Evolutionary conservation across 2,329 filamentous ascomycete species (phyloP).

Genomic region (Fusarium pseudograminearum): DNA sequence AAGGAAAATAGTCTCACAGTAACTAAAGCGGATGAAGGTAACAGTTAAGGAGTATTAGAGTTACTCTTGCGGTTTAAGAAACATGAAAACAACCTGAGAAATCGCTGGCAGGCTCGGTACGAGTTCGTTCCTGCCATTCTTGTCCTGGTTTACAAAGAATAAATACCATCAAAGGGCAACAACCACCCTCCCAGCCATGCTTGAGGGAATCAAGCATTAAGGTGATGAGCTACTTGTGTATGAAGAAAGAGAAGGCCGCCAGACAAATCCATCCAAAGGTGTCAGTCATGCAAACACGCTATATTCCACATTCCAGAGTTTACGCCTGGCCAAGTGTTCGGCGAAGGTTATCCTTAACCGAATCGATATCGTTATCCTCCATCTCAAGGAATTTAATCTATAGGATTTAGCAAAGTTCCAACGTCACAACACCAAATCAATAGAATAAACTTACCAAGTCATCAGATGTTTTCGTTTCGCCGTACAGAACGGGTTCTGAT

Average conservation of each 20-base stretch:
- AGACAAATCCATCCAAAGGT: neutral
- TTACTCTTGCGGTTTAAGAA: conserved; percentile 30
- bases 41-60: conserved; percentile 35
- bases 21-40: neutral
- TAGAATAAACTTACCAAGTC: conserved; percentile 72
- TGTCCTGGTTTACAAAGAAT: neutral
- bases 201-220: no score
- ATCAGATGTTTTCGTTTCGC: conserved; percentile 69
- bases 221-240: neutral
- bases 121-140: neutral
- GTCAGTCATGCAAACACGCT: neutral
- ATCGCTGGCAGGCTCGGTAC: neutral
- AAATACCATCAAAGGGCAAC: conserved; percentile 3
- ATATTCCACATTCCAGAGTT: neutral
- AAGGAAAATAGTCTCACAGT: neutral
- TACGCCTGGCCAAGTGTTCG: conserved; percentile 60
- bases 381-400: conserved; percentile 76
- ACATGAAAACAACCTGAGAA: neutral
- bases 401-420: conserved; percentile 25
- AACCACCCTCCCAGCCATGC: neutral
- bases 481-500: conserved; percentile 84
- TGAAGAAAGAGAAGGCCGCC: neutral
- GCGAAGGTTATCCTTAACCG: conserved; percentile 69
- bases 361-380: conserved; percentile 69
- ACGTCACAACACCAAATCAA: neutral